phyloP scores from a whole-genome alignment of 2,329 filamentous ascomycete genomes.

The Aspergillus clavatus region DNA sequence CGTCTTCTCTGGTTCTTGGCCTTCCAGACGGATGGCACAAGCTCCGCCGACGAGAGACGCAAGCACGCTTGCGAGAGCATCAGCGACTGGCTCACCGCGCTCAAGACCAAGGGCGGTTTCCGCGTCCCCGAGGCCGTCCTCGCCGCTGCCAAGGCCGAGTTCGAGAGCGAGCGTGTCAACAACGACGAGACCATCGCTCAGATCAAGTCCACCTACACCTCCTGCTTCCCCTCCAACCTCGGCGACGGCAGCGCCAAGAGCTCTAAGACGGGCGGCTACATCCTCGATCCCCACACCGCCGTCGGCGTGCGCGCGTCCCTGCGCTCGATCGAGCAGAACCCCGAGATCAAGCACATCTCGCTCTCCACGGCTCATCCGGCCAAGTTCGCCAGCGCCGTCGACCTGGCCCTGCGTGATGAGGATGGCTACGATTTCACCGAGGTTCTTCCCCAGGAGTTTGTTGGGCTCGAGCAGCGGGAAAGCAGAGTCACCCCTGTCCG shows the following conservation, averaged over 20 bases:
- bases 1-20: conserved; percentile 83
- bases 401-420: conserved; percentile 67
- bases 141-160: conserved; percentile 64
- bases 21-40: conserved; percentile 57
- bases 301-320: conserved; percentile 75
- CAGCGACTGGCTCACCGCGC: conserved; percentile 67
- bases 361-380: conserved; percentile 93
- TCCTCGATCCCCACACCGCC: conserved; percentile 89
- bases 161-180: conserved; percentile 70
- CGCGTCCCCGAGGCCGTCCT: conserved; percentile 71
- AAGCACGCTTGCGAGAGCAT: conserved; percentile 66
- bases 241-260: conserved; percentile 27
- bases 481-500: conserved; percentile 66
- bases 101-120: conserved; percentile 81
- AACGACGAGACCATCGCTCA: conserved; percentile 64
- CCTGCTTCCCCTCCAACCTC: conserved; percentile 49
- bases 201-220: conserved; percentile 54
- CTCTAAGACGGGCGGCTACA: conserved; percentile 58
- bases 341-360: conserved; percentile 64
- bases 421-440: conserved; percentile 71
- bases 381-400: conserved; percentile 85
- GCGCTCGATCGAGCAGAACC: conserved; percentile 58
- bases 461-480: conserved; percentile 71
- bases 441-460: conserved; percentile 76
- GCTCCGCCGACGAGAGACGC: conserved; percentile 42